Evolutionary conservation across 2,329 filamentous ascomycete genomes (phyloP).

Genomic region (Colletotrichum brevisporum): DNA sequence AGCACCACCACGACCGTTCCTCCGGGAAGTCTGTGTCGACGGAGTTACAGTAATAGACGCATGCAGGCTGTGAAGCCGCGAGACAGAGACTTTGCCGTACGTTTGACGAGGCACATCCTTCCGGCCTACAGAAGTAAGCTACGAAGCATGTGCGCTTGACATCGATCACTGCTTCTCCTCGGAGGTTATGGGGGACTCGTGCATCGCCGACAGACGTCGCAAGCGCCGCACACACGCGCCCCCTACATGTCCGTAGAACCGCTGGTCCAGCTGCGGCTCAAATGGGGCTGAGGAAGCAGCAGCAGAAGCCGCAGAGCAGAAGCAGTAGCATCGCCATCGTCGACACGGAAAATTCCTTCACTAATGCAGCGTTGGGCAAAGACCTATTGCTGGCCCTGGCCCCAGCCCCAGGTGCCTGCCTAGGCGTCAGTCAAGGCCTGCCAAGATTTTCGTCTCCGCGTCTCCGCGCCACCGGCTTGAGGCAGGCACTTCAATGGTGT

Average conservation of each 20-base stretch:
- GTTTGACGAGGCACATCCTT: neutral
- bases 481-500: conserved; percentile 1
- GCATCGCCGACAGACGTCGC: neutral
- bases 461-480: conserved; percentile 22
- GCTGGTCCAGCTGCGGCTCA: conserved; percentile 1
- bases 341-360: neutral
- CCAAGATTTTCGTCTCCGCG: conserved; percentile 6
- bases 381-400: neutral
- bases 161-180: neutral
- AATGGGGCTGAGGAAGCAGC: neutral
- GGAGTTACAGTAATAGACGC: neutral
- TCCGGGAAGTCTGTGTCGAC: neutral
- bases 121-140: neutral
- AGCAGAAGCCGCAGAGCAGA: neutral
- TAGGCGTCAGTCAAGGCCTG: conserved; percentile 21
- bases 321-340: neutral
- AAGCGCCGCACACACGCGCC: neutral
- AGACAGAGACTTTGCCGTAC: conserved; percentile 9
- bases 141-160: neutral
- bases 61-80: conserved; percentile 19
- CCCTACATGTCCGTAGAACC: neutral
- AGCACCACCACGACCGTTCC: neutral
- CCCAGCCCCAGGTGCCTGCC: conserved; percentile 13
- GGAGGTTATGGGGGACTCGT: neutral
- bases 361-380: conserved; percentile 4